Base-by-base conservation (phyloP, 2,329 filamentous ascomycete species). In the Arthroderma uncinatum region DNA sequence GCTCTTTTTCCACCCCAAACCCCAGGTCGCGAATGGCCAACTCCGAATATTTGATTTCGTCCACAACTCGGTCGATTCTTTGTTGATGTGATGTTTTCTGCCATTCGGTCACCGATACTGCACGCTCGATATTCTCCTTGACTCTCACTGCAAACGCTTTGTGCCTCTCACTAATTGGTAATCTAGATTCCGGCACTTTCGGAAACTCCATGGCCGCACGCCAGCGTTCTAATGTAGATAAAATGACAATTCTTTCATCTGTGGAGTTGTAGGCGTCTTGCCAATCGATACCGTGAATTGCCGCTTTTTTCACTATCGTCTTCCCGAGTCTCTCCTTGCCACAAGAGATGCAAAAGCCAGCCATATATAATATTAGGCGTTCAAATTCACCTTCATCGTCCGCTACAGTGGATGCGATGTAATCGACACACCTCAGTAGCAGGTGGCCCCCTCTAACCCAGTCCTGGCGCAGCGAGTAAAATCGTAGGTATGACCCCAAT, bases 311-410 rank as follows among this genome's bases (percentile, higher is more conserved):
- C 7, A 74, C 68, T 21, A 74, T 63, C 16, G 58, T 62, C 23
- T 66, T 59, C 2, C 70, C 66, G 4, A 70, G 58, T 5, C 69
- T 60, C 34, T 64, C 58, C 57, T 64, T 64, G 21, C 62, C 58
- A 52, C 71, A 74, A 12, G 63, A 61, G 60, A 71, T 69, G 57
- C 72, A 73, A 2, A 74, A 64, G 23, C 69, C 64, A 5, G 72
- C 66, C 72, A 74, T 74, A 36, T 69, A 64, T 1, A 70, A 60
- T 21, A 74, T 64, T 36, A 74, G 56, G 21, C 71, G 64, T 36
- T 73, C 67, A 21, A 72, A 64, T 9, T 21, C 23, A 19, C 62
- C 59, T 23, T 59, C 55, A 9, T 60, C 39, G 21, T 57, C 55
- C 10, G 55, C 48, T 3, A 53, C 14, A 4, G 61, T 57, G 48